Base-by-base conservation (phyloP, 139 green algal species). In the Chlorella sp. region DNA sequence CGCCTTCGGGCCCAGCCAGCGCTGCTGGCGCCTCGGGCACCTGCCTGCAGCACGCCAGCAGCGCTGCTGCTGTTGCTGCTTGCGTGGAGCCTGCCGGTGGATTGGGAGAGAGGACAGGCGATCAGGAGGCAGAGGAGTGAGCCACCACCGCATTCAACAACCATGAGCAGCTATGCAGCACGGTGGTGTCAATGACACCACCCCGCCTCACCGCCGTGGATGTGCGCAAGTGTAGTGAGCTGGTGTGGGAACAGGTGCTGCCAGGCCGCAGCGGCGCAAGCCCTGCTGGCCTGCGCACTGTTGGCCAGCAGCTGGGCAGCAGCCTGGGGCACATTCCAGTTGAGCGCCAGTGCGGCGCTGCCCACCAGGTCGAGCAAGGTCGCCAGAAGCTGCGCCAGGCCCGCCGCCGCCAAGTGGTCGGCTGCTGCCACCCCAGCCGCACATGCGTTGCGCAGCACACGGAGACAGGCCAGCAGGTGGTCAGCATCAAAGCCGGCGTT, bases 31-130 rank as follows among this genome's bases (percentile, higher is more conserved):
- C 76, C 1, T 41, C 41, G 3, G 35, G 12, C 36, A 82, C 40
- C 1, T 38, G 15, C 19, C 63, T 51, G 67, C 76, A 82, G 67
- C 76, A 82, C 2, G 76, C 51, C 46, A 82, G 67, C 48, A 82
- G 41, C 17, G 48, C 46, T 1, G 77, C n/a, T 27, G 66, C 56
- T 5, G 66, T 71, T 45, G 76, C 76, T 8, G 67, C 51, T 31
- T 82, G 76, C 0, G 66, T 63, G 21, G 42, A 5, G 23, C 42
- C 71, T 77, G 71, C 58, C 3, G 48, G 3, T 36, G 40, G 14
- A 51, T 25, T 23, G 6, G 31, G 19, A 66, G 29, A 31, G 25
- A 21, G n/a, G 58, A 40, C 12, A 40, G 58, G 58, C 58, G n/a
- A 27, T 12, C n/a, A 21, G 8, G 12, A 19, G 41, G 27, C 11